Evolutionary conservation across 305 asterid species (phyloP).

Genomic region (Fraxinus sp.): DNA sequence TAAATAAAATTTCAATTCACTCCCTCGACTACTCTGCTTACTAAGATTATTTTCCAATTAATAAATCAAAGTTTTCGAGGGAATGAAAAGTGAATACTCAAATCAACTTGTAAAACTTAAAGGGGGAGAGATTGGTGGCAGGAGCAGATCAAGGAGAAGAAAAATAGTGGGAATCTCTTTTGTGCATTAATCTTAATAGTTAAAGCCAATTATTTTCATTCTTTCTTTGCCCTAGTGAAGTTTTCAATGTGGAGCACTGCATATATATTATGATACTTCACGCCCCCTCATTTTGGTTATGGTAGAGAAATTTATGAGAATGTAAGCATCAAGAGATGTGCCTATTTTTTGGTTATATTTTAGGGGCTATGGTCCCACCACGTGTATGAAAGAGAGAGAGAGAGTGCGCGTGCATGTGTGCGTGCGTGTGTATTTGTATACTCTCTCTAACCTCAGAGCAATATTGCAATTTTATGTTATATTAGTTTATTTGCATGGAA

Average conservation of each 20-base stretch:
- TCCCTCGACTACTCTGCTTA: background rate
- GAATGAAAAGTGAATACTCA: background rate
- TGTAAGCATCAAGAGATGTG: background rate
- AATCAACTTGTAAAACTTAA: background rate
- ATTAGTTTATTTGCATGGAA: background rate
- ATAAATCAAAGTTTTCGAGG: background rate
- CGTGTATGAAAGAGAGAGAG: background rate
- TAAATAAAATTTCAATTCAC: background rate
- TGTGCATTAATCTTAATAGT: background rate
- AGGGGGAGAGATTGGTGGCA: background rate
- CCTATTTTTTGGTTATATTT: background rate
- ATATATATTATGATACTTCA: background rate
- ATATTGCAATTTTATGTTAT: background rate
- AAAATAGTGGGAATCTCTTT: background rate
- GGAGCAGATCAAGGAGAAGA: background rate
- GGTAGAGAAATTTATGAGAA: background rate
- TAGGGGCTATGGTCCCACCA: background rate
- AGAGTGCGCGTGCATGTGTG: background rate
- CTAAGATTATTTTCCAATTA: conserved; percentile 6
- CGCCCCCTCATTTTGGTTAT: background rate
- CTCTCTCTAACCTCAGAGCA: background rate
- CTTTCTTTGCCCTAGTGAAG: background rate
- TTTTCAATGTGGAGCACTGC: background rate
- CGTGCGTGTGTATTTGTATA: background rate
- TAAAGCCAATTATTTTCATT: background rate